Evolutionary conservation across 371 early-diverging fungal species (phyloP).

Genomic region (Rhizopus arrhizus): DNA sequence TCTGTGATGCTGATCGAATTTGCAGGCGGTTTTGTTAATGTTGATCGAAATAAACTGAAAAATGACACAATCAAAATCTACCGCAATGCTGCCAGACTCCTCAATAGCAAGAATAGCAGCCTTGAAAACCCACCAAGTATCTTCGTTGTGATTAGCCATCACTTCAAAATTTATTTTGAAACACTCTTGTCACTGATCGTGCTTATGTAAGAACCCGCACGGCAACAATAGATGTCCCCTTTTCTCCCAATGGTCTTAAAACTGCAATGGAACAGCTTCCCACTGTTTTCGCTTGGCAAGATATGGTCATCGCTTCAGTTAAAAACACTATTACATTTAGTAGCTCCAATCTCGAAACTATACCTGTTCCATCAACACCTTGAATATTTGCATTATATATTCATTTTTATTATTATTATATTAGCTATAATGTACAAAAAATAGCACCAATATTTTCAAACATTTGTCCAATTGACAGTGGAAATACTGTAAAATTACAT

Average conservation of each 20-base stretch:
- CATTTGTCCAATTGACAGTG: too few species aligned
- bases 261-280: conserved; percentile 7
- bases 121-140: conserved; percentile 1
- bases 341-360: conserved; percentile 5
- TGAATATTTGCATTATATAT: conserved; percentile 10
- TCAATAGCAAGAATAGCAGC: conserved; percentile 3
- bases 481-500: too few species aligned
- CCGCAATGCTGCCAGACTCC: conserved; percentile 5
- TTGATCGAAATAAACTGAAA: conserved; percentile 5
- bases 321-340: conserved; percentile 1
- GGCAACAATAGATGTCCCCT: conserved; percentile 4
- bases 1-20: conserved; percentile 6
- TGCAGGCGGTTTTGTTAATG: conserved; percentile 4
- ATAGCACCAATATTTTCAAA: too few species aligned
- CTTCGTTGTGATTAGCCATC: conserved; percentile 6
- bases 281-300: neutral
- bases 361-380: conserved; percentile 11
- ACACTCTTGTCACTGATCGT: conserved; percentile 4
- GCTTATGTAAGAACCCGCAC: conserved; percentile 3
- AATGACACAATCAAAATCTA: conserved; percentile 7
- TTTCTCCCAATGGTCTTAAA: conserved; percentile 1
- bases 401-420: conserved; percentile 1
- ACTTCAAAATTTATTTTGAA: conserved; percentile 7
- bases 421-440: too few species aligned
- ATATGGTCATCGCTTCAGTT: conserved; percentile 5